Percentiles rank a stretch among this genome's conserved stretches.
Conservation (phyloP, 345 rosid genomes). For the Camelina hispida region DNA sequence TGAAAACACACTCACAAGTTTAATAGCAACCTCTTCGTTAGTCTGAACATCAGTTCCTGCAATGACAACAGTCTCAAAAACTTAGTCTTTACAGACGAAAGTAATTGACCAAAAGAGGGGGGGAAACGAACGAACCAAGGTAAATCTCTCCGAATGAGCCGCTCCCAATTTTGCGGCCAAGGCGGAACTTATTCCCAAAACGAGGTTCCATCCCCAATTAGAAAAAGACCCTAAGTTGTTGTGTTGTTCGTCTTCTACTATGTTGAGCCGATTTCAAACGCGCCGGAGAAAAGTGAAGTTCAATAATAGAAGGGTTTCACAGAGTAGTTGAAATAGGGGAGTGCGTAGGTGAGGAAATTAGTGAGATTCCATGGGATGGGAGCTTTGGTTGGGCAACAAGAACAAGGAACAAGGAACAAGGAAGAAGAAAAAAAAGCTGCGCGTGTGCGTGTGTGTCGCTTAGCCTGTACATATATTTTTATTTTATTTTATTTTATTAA, state of each 20-base stretch:
- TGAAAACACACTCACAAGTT: slow-evolving; percentile 69
- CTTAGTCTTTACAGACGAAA: not conserved
- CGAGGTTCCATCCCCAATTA: slow-evolving; percentile 70
- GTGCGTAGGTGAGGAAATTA: slow-evolving; percentile 28
- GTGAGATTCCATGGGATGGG: slow-evolving; percentile 19
- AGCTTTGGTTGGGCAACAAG: slow-evolving; percentile 7
- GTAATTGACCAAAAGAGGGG: not conserved
- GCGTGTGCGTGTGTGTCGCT: slow-evolving; percentile 38
- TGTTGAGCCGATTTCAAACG: not conserved
- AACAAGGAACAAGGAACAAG: too few species aligned
- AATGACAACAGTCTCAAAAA: slow-evolving; percentile 25
- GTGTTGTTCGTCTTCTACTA: not conserved
- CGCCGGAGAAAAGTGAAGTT: not conserved
- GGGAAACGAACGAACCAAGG: slow-evolving; percentile 58
- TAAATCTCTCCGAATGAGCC: slow-evolving; percentile 99
- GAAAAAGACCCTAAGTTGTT: slow-evolving; percentile 43
- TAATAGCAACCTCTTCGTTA: slow-evolving; percentile 94
- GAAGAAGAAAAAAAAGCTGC: slow-evolving; percentile 26
- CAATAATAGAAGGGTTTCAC: too few species aligned
- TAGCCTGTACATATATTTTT: slow-evolving; percentile 5
- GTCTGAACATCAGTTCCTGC: slow-evolving; percentile 83
- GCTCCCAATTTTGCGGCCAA: slow-evolving; percentile 97
- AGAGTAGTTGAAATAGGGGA: not conserved
- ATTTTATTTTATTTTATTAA: too few species aligned
- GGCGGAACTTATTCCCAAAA: slow-evolving; percentile 81